A percentile compares a stretch with the other conserved stretches of the same genome.
Evolutionary conservation across 495 filamentous ascomycete genomes (phyloP).

Genomic region (Apodospora peruviana): DNA sequence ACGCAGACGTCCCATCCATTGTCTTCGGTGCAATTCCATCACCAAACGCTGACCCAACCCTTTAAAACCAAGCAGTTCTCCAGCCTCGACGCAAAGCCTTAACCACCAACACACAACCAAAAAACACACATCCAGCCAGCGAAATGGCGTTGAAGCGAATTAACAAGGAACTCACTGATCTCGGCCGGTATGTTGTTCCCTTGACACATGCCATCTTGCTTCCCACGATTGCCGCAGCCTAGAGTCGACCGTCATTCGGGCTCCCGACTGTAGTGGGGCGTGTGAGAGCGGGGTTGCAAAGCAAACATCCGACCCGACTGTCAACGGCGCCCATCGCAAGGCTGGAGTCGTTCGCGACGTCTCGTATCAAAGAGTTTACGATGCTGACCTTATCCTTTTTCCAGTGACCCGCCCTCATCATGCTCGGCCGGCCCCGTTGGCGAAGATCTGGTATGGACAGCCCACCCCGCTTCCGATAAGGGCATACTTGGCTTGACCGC

Average conservation of each 20-base stretch:
- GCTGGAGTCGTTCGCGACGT: background rate
- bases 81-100: too few species aligned
- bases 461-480: conserved; percentile 14
- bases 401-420: conserved; percentile 94
- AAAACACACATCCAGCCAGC: conserved; percentile 32
- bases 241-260: conserved; percentile 22
- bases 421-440: conserved; percentile 95
- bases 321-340: too few species aligned
- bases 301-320: too few species aligned
- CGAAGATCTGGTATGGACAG: conserved; percentile 85
- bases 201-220: background rate
- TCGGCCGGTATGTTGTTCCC: conserved; percentile 78
- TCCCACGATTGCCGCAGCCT: too few species aligned
- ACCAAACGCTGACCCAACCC: conserved; percentile 21
- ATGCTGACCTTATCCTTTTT: conserved; percentile 35
- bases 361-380: background rate
- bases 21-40: conserved; percentile 24
- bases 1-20: conserved; percentile 13
- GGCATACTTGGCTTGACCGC: conserved; percentile 5
- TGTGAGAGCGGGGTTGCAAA: conserved; percentile 13
- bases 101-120: conserved; percentile 13
- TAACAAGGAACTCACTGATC: conserved; percentile 99
- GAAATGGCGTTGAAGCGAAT: conserved; percentile 98
- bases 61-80: conserved; percentile 19
- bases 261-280: conserved; percentile 19